Evolutionary conservation across 768 basidiomycete genomes (phyloP).

Genomic region (Postia placenta): DNA sequence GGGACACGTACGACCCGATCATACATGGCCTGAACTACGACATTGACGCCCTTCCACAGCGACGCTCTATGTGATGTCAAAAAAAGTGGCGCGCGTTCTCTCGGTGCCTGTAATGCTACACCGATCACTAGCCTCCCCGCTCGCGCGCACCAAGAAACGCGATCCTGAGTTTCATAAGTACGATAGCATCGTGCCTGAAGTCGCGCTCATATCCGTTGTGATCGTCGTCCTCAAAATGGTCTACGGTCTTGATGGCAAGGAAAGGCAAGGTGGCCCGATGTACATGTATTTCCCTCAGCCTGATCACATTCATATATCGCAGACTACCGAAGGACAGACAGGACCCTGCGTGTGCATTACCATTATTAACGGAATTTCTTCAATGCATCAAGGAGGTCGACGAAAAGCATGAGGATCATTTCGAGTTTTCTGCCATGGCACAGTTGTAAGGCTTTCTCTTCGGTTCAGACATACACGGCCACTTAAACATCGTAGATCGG

Average conservation of each 20-base stretch:
- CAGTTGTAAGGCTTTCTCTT: slow-evolving; percentile 47
- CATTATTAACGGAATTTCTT: slow-evolving; percentile 44
- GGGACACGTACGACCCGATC: slow-evolving; percentile 58
- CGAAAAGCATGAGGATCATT: slow-evolving; percentile 26
- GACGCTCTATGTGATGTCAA: slow-evolving; percentile 57
- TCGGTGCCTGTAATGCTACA: slow-evolving; percentile 58
- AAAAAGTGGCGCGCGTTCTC: slow-evolving; percentile 48
- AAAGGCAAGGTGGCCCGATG: no score
- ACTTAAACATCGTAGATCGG: slow-evolving; percentile 34
- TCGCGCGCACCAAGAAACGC: slow-evolving; percentile 27
- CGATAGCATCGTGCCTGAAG: slow-evolving; percentile 67
- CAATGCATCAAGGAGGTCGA: slow-evolving; percentile 32
- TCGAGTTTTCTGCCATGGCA: slow-evolving; percentile 37
- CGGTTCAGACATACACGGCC: no score
- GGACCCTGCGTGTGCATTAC: slow-evolving; percentile 61
- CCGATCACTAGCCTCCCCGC: slow-evolving; percentile 40
- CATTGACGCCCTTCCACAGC: slow-evolving; percentile 33
- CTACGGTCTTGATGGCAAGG: slow-evolving; percentile 73
- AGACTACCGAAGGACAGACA: slow-evolving; percentile 39
- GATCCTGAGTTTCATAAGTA: slow-evolving; percentile 44
- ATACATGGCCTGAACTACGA: neutral
- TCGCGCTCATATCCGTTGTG: slow-evolving; percentile 50
- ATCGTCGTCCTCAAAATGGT: slow-evolving; percentile 78
- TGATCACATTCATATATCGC: neutral
- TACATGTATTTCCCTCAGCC: neutral